These are phyloP conservation scores for Circinella minor DNA, from an alignment of 371 early-diverging fungal species.

Conservation along the genomic window DNA sequence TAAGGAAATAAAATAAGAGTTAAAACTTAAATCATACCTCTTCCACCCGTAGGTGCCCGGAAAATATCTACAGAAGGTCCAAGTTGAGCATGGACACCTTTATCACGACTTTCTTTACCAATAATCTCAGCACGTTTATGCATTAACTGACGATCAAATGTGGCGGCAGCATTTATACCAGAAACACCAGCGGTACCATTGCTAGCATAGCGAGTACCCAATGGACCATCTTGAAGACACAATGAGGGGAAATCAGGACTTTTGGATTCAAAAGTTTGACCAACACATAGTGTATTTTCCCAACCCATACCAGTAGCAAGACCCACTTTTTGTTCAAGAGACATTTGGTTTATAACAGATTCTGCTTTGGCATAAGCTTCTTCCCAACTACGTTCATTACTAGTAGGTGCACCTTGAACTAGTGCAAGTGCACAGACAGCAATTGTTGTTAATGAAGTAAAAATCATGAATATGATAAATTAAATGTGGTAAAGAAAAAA, in stretches of 20 bases:
- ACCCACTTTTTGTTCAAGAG: conserved; percentile 47
- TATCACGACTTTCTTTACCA: conserved; percentile 57
- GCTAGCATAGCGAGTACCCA: conserved; percentile 53
- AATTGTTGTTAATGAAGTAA: neutral
- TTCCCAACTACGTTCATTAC: conserved; percentile 29
- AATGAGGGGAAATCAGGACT: conserved; percentile 54
- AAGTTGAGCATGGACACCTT: conserved; percentile 55
- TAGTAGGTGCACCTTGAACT: neutral
- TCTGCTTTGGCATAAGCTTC: conserved; percentile 44
- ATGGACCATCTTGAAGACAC: conserved; percentile 63
- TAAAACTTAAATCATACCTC: too few species aligned
- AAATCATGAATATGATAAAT: neutral
- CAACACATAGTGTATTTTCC: conserved; percentile 48
- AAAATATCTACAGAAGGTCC: conserved; percentile 39
- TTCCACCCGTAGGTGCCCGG: conserved; percentile 9
- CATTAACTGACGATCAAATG: conserved; percentile 54
- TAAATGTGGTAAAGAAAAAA: too few species aligned
- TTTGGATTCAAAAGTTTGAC: conserved; percentile 43
- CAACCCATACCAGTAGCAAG: conserved; percentile 58
- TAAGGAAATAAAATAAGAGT: too few species aligned
- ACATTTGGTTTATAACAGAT: conserved; percentile 35
- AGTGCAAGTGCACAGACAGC: neutral
- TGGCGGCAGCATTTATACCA: conserved; percentile 58
- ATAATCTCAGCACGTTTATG: conserved; percentile 48
- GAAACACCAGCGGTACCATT: conserved; percentile 51